Base-by-base conservation (phyloP, 495 filamentous ascomycete genomes). In the Lasiosphaeris hirsuta region DNA sequence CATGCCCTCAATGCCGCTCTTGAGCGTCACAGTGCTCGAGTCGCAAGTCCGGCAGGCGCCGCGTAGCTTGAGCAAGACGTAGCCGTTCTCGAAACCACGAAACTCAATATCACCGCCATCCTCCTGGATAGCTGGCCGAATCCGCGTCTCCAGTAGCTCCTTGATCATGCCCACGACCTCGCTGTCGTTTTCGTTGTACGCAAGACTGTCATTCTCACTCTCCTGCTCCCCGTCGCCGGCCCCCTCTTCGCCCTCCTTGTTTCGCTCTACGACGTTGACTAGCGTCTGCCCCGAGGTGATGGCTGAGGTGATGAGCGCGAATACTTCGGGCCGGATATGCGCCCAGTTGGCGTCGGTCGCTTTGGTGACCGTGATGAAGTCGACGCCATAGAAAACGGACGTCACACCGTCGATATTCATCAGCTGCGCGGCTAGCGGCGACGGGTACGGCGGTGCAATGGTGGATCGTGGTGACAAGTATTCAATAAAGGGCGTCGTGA, bases 81-180 rank as follows among this genome's bases (percentile, higher is more conserved):
- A 81, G 0, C 94, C 94, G 60, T 94, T 80, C 64, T 91, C 82
- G 60, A 97, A 97, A 3, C 93, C 92, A 3, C 88, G 78, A 64
- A 91, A 89, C 73, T 97, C 94, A 66, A 98, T 96, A 72, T 98
- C 94, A 10, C 94, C 94, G 15, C 94, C 94, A 60, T 98, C 94
- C 68, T 98, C 93, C 72, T 96, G 93, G 55, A 98, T 98, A 4
- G 94, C 86, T 2, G 94, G 94, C 40, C 94, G 78, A 64, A 98
- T 96, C 49, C 94, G 76, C 17, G 95, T 98, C 74, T 98, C 95
- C 51, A 98, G 75, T n/a, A 98, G 74, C 75, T 98, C 94, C 74
- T 97, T 96, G 72, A 98, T 96, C 94, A 97, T 97, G 54, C 89
- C 85, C 30, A 97, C 85, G 9, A 96, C 90, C 71, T 98, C 94